Evolutionary conservation across 2,329 filamentous ascomycete species (phyloP), one percentile per base, ranked within the genome.

Genomic region (Diaporthe nobilis): DNA sequence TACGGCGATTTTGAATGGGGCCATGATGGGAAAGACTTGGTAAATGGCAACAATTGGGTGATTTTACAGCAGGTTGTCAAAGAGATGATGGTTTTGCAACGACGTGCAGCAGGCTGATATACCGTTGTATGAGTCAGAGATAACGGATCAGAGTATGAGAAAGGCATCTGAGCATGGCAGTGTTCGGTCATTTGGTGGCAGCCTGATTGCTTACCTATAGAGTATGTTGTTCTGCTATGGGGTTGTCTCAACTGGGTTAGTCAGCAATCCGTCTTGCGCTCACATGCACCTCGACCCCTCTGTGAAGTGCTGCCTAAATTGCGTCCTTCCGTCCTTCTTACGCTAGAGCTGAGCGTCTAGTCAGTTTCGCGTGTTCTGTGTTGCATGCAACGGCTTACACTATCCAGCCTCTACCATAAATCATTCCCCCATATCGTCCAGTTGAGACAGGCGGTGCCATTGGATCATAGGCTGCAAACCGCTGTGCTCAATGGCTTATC

Each of bases 401-500:
- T 31, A 31, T 55, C 53, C n/a, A 4, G 15, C 12, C 2, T 39
- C 22, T 17, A 12, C 17, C 20, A 9, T 17, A 60, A 25, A 12
- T n/a, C 34, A 31, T 31, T 31, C 31, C 31, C 31, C 31, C 51
- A 31, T 53, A 53, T 55, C 25, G 51, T 55, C 17, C 51, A 31
- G 51, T 57, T 57, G 25, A 57, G 53, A 31, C 25, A 57, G 53
- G 53, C 25, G 25, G 34, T 57, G 28, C 28, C 53, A 57, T 31
- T 8, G 53, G 53, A 57, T 57, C 53, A 31, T 31, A 5, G 10
- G 53, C 53, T 57, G 25, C 28, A 57, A 31, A 31, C 25, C 53
- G 53, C 25, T 57, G 53, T 57, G 53, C 53, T 31, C 13, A 57
- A 57, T 57, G 53, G 53, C 53, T 57, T 57, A 57, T 57, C 12